Conservation (phyloP, 108 stramenopile species). For the Asterionellopsis glacialis region DNA sequence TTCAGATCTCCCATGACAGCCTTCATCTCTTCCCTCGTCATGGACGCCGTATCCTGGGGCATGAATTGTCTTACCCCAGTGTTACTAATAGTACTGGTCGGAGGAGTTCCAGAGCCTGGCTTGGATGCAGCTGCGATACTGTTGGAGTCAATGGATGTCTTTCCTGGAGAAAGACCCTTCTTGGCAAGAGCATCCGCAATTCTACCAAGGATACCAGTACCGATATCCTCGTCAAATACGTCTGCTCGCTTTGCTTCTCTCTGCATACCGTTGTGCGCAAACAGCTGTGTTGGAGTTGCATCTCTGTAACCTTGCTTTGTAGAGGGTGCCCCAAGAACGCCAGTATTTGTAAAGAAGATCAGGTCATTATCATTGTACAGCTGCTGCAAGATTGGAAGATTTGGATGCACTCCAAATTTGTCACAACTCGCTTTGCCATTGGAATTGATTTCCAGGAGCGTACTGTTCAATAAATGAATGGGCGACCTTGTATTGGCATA, state of each 20-base stretch:
- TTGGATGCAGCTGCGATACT: no score
- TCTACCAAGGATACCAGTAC: conserved; percentile 24
- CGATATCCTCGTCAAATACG: conserved; percentile 16
- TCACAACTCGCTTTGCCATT: conserved; percentile 8
- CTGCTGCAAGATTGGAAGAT: conserved; percentile 12
- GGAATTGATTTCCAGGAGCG: no score
- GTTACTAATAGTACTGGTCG: no score
- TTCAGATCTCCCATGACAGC: conserved; percentile 26
- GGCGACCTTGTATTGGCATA: no score
- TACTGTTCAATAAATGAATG: no score
- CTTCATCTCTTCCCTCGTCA: no score
- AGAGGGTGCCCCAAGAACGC: conserved; percentile 14
- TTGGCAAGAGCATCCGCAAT: conserved; percentile 9
- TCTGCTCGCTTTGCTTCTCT: conserved; percentile 28
- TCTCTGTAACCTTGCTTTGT: conserved; percentile 35
- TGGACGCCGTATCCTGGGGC: no score
- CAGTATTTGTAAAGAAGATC: conserved; percentile 42
- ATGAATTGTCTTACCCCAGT: no score
- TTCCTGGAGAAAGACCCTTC: conserved; percentile 5
- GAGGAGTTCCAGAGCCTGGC: no score
- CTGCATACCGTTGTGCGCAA: conserved; percentile 43
- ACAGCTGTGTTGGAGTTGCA: conserved; percentile 30
- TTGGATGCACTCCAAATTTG: conserved; percentile 36
- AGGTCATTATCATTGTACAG: conserved; percentile 37
- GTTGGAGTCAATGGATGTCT: no score